Evolutionary conservation across 345 rosid genomes (phyloP).

Genomic region (Populus nigra): DNA sequence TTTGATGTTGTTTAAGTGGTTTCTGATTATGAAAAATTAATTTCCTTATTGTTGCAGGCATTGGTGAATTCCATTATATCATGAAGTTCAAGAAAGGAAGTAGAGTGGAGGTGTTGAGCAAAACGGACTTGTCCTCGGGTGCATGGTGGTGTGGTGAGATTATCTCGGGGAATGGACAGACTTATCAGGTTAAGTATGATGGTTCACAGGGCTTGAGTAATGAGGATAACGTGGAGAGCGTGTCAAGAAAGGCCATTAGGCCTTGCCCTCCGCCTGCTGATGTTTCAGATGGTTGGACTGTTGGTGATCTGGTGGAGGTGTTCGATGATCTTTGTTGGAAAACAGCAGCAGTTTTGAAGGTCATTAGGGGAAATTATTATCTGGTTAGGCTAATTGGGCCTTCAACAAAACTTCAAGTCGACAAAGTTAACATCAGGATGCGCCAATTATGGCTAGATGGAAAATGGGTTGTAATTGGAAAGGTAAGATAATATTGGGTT

Average conservation of each 20-base stretch:
- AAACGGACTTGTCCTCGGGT: neutral
- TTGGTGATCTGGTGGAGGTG: slow-evolving; percentile 25
- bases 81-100: slow-evolving; percentile 24
- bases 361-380: neutral
- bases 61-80: neutral
- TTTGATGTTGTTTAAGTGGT: neutral
- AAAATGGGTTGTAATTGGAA: slow-evolving; percentile 11
- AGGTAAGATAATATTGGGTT: slow-evolving; percentile 3
- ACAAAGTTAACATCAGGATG: slow-evolving; percentile 5
- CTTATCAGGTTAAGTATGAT: slow-evolving; percentile 12
- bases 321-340: slow-evolving; percentile 13
- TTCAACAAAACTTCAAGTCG: slow-evolving; percentile 3
- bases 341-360: slow-evolving; percentile 14
- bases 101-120: slow-evolving; percentile 19
- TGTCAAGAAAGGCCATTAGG: slow-evolving; percentile 5
- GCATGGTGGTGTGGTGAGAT: slow-evolving; percentile 19
- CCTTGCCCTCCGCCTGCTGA: slow-evolving; percentile 12
- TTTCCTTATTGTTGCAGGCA: slow-evolving; percentile 12
- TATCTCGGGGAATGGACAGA: slow-evolving; percentile 10
- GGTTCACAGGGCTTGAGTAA: neutral
- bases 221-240: slow-evolving; percentile 10
- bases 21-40: neutral
- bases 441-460: slow-evolving; percentile 21
- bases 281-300: slow-evolving; percentile 2
- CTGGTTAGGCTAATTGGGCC: slow-evolving; percentile 13